Evolutionary conservation across 441 rosid species (phyloP), one percentile per base, ranked within the genome.

Genomic region (Corymbia calophylla): DNA sequence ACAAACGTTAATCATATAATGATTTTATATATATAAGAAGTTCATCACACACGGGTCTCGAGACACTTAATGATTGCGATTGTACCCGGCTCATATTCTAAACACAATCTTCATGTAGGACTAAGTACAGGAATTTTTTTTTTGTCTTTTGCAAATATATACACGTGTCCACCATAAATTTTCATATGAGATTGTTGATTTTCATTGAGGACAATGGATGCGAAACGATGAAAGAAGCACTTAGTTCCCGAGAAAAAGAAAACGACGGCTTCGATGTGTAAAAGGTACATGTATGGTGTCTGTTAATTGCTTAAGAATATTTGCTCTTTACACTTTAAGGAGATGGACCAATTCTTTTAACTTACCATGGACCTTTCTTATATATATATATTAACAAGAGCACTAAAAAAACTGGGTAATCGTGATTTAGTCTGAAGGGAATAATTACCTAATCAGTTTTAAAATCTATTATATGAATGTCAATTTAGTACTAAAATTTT

Each of bases 401-500:
- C 68, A 62, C 68, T 62, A 0, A n/a, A n/a, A n/a, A n/a, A 16
- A 2, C 19, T 5, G 13, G 25, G 8, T 6, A 5, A 70, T 21
- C 4, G 48, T 0, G 15, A 4, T 35, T 35, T 10, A 10, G 48
- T 19, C 29, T 70, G 0, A 11, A 19, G 5, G 14, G 48, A 4
- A 35, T 32, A 5, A 70, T 70, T 35, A 5, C 2, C 25, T 27
- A 18, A 19, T 70, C 27, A 18, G 6, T 5, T 6, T 12, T 31
- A 31, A 17, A 56, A 56, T 23, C 13, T 9, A 23, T 56, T 9
- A 3, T 4, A 21, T 56, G 15, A 23, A 56, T 23, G 4, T 7
- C 10, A 9, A n/a, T 64, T n/a, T 0, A 7, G 0, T 8, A 17
- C 9, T 8, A 4, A 29, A 16, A 0, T n/a, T 66, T 31, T 66